A percentile compares a stretch with the other conserved stretches of the same genome.
phyloP scores from a whole-genome alignment of 768 basidiomycete species.

The Fistulinella prunicolor region DNA sequence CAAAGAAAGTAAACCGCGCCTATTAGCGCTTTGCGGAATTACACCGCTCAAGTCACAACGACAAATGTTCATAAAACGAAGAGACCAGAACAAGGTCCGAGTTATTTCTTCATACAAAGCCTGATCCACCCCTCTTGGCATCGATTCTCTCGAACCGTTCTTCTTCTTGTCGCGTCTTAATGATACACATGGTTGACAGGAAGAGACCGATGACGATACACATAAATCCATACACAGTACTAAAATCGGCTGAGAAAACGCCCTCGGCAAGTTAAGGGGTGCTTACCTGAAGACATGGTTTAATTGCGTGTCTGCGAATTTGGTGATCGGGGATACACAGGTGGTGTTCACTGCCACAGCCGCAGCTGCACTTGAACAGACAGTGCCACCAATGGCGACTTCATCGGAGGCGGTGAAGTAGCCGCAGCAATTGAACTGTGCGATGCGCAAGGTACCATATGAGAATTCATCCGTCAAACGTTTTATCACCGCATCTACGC shows the following conservation, averaged over 20 bases:
- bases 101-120: conserved; percentile 63
- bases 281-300: conserved; percentile 81
- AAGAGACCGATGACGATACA: conserved; percentile 72
- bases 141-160: conserved; percentile 90
- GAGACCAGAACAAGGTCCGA: neutral
- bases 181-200: conserved; percentile 80
- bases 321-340: conserved; percentile 71
- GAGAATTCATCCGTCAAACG: neutral
- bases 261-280: neutral
- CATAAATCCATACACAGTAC: conserved; percentile 80
- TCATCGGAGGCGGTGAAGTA: conserved; percentile 69
- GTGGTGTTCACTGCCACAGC: conserved; percentile 44
- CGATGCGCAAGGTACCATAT: neutral
- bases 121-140: conserved; percentile 79
- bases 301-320: conserved; percentile 66
- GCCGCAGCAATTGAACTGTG: conserved; percentile 79
- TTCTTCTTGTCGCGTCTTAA: conserved; percentile 78
- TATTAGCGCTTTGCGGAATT: conserved; percentile 1
- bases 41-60: neutral
- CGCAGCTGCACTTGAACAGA: conserved; percentile 48
- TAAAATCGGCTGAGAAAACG: conserved; percentile 19
- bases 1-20: neutral
- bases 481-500: conserved; percentile 15
- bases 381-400: conserved; percentile 56
- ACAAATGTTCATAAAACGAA: neutral